These are phyloP conservation scores for Termitomyces sp. DNA, from an alignment of 768 basidiomycete genomes.

Conservation along the genomic window DNA sequence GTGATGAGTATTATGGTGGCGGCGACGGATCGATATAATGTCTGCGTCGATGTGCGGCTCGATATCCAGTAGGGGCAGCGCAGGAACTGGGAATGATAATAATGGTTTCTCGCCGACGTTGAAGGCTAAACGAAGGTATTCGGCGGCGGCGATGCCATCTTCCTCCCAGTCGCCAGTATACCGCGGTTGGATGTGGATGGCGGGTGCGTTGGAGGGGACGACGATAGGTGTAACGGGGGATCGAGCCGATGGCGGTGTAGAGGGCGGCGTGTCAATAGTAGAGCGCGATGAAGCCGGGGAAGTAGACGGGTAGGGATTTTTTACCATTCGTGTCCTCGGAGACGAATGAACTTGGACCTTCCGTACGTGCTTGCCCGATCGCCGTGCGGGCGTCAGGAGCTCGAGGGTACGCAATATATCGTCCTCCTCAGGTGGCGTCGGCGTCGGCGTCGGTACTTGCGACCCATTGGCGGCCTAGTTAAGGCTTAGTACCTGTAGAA, in stretches of 20 bases:
- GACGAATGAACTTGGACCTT: not conserved
- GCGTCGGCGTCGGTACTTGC: not conserved
- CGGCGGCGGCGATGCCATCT: conserved; percentile 4
- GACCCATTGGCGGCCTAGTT: not conserved
- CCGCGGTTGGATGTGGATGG: not conserved
- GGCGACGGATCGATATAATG: not conserved
- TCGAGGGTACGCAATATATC: not conserved
- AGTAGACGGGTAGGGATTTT: not conserved
- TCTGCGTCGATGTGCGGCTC: not conserved
- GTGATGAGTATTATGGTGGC: not conserved
- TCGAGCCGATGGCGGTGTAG: not conserved
- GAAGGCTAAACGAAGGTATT: not conserved
- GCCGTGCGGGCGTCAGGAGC: not conserved
- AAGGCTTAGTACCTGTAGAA: not conserved
- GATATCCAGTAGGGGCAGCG: not conserved
- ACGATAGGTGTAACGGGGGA: not conserved
- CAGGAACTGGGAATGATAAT: not conserved
- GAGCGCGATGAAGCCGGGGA: not conserved
- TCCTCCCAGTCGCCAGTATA: conserved; percentile 13
- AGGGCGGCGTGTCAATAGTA: not conserved
- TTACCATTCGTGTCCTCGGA: not conserved
- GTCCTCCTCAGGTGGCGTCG: not conserved
- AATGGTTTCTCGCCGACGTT: not conserved
- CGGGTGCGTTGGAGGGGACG: not conserved
- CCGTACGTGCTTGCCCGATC: not conserved